Percentiles rank a stretch among this genome's conserved stretches.
phyloP scores from a whole-genome alignment of 768 basidiomycete genomes.

The Tricholoma terreum region DNA sequence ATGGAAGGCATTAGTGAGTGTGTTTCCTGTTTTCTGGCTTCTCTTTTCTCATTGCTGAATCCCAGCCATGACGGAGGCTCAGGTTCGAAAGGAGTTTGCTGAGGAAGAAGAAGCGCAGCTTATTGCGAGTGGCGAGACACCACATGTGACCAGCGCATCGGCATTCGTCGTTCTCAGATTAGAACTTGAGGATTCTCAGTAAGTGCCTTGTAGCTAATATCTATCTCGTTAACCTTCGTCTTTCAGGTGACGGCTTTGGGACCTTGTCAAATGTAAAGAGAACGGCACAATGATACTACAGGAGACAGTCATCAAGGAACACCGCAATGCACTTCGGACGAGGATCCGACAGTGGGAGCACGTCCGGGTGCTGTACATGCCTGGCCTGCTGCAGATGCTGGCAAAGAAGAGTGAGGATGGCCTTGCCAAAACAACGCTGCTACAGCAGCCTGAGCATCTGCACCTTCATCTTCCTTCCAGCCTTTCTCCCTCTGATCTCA shows the following conservation, averaged over 20 bases:
- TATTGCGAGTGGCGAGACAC: background rate
- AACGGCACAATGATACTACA: too few relatives aligned
- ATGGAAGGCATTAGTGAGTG: too few relatives aligned
- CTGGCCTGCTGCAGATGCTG: background rate
- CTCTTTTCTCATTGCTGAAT: too few relatives aligned
- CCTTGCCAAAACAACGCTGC: too few relatives aligned
- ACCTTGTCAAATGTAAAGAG: too few relatives aligned
- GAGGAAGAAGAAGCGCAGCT: too few relatives aligned
- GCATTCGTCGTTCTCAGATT: background rate
- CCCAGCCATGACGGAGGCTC: background rate
- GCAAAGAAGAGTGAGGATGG: too few relatives aligned
- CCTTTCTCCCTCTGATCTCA: background rate
- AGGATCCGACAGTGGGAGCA: background rate
- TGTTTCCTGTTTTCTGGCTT: too few relatives aligned
- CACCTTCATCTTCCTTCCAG: slow-evolving; percentile 16
- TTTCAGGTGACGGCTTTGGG: too few relatives aligned
- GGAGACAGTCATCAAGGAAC: background rate
- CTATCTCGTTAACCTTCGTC: too few relatives aligned
- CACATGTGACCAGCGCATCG: background rate
- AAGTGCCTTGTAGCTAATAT: too few relatives aligned
- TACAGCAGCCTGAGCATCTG: too few relatives aligned
- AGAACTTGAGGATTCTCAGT: background rate
- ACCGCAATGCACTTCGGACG: background rate
- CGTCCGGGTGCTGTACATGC: background rate
- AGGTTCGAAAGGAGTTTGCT: background rate